Evolutionary conservation across 805 yeast genomes (phyloP).

Genomic region (Ogataea nonfermentans): DNA sequence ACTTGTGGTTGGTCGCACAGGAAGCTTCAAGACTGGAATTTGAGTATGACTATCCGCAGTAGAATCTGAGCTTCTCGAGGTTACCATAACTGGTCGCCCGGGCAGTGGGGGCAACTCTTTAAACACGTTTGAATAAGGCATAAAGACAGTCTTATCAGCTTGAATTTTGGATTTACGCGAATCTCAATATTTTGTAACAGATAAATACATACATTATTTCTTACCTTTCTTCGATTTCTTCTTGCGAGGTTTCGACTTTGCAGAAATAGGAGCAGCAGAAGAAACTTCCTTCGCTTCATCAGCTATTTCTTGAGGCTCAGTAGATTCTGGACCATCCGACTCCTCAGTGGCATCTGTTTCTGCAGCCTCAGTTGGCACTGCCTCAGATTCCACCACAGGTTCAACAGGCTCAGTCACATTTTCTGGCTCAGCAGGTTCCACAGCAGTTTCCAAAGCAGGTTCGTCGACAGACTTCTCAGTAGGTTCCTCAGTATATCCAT

Average conservation of each 20-base stretch:
- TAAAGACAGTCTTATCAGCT: constrained; percentile 7
- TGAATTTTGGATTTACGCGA: constrained; percentile 11
- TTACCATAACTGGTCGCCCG: background rate
- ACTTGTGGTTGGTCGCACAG: constrained; percentile 6
- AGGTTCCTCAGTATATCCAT: background rate
- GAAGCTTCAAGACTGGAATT: constrained; percentile 3
- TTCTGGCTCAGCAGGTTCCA: background rate
- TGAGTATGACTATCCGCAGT: background rate
- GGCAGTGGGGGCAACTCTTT: constrained; percentile 23
- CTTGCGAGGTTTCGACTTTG: constrained; percentile 9
- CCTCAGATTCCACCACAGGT: background rate
- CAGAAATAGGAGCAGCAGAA: background rate
- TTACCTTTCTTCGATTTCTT: constrained; percentile 12
- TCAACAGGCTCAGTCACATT: background rate
- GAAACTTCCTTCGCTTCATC: background rate
- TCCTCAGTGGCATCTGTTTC: background rate
- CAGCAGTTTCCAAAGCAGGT: background rate
- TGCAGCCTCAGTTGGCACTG: background rate
- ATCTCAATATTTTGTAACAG: constrained; percentile 9
- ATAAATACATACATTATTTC: constrained; percentile 2
- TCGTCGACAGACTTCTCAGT: constrained; percentile 1
- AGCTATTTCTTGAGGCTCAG: constrained; percentile 2
- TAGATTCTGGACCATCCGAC: background rate
- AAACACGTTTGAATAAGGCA: constrained; percentile 11
- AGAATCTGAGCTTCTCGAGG: background rate